A percentile compares a stretch with the other conserved stretches of the same genome.
Conservation (phyloP, 2,329 filamentous ascomycete species). For the Scorias spongiosa region DNA sequence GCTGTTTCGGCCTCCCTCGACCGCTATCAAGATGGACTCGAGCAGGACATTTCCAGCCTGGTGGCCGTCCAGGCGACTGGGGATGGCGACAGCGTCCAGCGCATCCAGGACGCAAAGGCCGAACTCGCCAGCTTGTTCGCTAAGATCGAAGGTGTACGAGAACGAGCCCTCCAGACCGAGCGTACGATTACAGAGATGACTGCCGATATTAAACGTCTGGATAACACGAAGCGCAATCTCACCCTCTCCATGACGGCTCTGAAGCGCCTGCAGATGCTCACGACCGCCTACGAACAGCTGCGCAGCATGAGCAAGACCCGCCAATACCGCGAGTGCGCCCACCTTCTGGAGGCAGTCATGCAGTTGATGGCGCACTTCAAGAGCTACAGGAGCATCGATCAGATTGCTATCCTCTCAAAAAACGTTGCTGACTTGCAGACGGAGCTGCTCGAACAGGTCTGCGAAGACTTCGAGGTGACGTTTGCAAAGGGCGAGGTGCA, state of each 20-base stretch:
- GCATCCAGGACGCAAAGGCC: conserved; percentile 79
- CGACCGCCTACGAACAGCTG: conserved; percentile 95
- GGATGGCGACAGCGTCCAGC: conserved; percentile 72
- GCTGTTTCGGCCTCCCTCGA: conserved; percentile 60
- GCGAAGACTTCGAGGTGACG: conserved; percentile 92
- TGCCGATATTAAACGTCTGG: conserved; percentile 91
- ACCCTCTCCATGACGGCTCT: conserved; percentile 95
- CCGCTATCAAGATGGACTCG: conserved; percentile 66
- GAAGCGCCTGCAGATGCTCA: conserved; percentile 95
- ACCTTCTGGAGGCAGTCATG: conserved; percentile 82
- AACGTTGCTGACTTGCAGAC: conserved; percentile 89
- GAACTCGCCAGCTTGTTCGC: conserved; percentile 82
- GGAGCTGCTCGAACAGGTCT: conserved; percentile 91
- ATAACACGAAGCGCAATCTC: conserved; percentile 91
- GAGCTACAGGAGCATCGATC: conserved; percentile 91
- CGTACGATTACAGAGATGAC: conserved; percentile 97
- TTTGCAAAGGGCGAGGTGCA: conserved; percentile 79
- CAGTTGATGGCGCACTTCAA: conserved; percentile 99
- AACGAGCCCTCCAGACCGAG: conserved; percentile 80
- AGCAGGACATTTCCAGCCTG: conserved; percentile 58
- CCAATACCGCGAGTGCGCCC: conserved; percentile 90
- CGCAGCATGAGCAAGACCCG: conserved; percentile 66
- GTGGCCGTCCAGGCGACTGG: conserved; percentile 65
- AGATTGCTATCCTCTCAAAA: conserved; percentile 83
- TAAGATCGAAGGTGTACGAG: conserved; percentile 86